Percentiles rank a stretch among this genome's conserved stretches.
phyloP scores from a whole-genome alignment of 78 protist genomes.

The Tieghemostelium lacteum region DNA sequence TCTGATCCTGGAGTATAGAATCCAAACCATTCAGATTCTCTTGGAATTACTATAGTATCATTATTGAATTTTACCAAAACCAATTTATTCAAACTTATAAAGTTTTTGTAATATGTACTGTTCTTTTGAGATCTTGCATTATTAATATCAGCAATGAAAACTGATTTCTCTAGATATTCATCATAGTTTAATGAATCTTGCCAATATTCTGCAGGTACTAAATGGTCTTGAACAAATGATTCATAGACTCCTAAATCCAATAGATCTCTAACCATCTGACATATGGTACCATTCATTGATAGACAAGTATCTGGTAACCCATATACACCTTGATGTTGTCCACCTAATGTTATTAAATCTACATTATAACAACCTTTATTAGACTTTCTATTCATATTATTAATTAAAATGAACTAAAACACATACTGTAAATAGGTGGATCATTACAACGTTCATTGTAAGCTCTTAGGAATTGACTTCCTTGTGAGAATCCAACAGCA shows the following conservation, averaged over 20 bases:
- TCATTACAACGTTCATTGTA: slow-evolving; percentile 82
- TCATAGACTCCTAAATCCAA: slow-evolving; percentile 68
- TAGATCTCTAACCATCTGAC: slow-evolving; percentile 38
- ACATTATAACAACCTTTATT: no score
- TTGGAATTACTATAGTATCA: slow-evolving; percentile 86
- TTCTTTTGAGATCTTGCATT: slow-evolving; percentile 73
- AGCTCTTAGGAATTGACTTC: slow-evolving; percentile 85
- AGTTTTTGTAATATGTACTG: slow-evolving; percentile 77
- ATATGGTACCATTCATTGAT: slow-evolving; percentile 23
- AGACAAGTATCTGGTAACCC: slow-evolving; percentile 52
- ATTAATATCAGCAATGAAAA: slow-evolving; percentile 82
- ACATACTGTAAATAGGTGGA: slow-evolving; percentile 73
- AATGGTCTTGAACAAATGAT: slow-evolving; percentile 35
- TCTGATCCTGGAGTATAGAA: slow-evolving; percentile 13
- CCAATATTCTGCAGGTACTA: slow-evolving; percentile 89
- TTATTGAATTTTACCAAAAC: slow-evolving; percentile 73
- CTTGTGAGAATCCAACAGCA: slow-evolving; percentile 90
- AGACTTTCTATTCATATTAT: no score
- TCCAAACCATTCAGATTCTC: slow-evolving; percentile 78
- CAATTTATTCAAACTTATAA: slow-evolving; percentile 51
- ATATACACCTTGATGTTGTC: slow-evolving; percentile 90
- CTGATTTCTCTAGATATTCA: slow-evolving; percentile 42
- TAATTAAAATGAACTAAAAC: no score
- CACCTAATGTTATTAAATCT: slow-evolving; percentile 83
- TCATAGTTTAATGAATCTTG: slow-evolving; percentile 46